Conservation (phyloP, 106 monocot species). For the Xerophyta viscosa region DNA sequence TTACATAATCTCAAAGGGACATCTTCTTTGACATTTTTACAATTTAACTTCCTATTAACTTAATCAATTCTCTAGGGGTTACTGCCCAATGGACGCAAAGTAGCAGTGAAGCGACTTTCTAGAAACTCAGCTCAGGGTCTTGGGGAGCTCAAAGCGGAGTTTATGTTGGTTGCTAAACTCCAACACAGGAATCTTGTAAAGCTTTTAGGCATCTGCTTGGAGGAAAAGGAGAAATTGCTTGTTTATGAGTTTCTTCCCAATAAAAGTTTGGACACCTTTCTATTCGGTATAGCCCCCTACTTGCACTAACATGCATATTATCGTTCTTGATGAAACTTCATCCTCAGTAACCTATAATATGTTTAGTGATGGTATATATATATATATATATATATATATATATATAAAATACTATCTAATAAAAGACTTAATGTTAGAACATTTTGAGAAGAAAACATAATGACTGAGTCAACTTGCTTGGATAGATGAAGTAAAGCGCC, state of each 20-base stretch:
- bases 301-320: neutral
- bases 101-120: slow-evolving; percentile 1
- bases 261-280: neutral
- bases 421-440: neutral
- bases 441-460: neutral
- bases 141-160: slow-evolving; percentile 3
- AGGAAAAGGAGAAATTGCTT: neutral
- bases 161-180: slow-evolving; percentile 9
- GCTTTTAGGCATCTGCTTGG: neutral
- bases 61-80: too few relatives aligned
- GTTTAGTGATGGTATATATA: too few relatives aligned
- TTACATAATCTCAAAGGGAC: too few relatives aligned
- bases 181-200: slow-evolving; percentile 1
- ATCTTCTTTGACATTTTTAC: too few relatives aligned
- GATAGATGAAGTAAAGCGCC: neutral
- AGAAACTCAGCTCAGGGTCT: neutral
- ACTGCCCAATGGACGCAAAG: neutral
- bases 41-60: too few relatives aligned
- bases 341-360: too few relatives aligned
- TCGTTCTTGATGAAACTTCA: too few relatives aligned
- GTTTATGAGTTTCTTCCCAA: neutral
- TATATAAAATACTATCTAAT: neutral
- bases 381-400: neutral
- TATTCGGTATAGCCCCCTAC: neutral
- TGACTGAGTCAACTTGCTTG: neutral